Percentiles rank a stretch among this genome's conserved stretches.
Conservation (phyloP, 768 basidiomycete species). For the Leccinellum albellum region DNA sequence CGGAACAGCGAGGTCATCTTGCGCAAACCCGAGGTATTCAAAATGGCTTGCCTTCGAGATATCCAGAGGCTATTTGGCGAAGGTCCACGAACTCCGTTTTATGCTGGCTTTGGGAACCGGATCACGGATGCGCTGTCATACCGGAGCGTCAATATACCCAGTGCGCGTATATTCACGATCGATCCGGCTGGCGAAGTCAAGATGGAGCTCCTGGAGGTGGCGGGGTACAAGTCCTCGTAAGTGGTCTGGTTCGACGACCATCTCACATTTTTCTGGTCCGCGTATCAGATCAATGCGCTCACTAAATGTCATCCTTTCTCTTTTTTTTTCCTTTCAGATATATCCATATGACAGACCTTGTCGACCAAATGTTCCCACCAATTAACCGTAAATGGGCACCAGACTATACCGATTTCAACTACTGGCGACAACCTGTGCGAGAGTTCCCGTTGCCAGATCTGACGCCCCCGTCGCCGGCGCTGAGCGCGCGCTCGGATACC, state of each 20-base stretch:
- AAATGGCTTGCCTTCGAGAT: conserved; percentile 97
- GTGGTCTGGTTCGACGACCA: conserved; percentile 24
- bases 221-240: conserved; percentile 94
- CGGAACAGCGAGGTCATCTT: conserved; percentile 87
- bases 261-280: background rate
- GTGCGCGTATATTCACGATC: conserved; percentile 94
- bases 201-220: conserved; percentile 93
- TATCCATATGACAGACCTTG: conserved; percentile 99
- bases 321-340: conserved; percentile 50
- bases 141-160: conserved; percentile 90
- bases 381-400: conserved; percentile 85
- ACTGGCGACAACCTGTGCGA: conserved; percentile 81
- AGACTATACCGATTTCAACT: conserved; percentile 97
- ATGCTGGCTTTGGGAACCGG: conserved; percentile 96
- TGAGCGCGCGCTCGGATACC: conserved; percentile 90
- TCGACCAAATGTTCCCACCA: conserved; percentile 99
- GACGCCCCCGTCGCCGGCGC: conserved; percentile 84
- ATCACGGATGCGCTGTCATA: conserved; percentile 99
- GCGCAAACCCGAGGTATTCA: conserved; percentile 99
- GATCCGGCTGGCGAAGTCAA: conserved; percentile 94
- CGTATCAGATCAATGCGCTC: background rate
- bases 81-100: conserved; percentile 73
- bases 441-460: conserved; percentile 78
- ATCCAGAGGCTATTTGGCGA: conserved; percentile 88
- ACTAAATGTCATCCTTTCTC: background rate